Conservation (phyloP, 345 rosid species). For the Sonneratia caseolaris region DNA sequence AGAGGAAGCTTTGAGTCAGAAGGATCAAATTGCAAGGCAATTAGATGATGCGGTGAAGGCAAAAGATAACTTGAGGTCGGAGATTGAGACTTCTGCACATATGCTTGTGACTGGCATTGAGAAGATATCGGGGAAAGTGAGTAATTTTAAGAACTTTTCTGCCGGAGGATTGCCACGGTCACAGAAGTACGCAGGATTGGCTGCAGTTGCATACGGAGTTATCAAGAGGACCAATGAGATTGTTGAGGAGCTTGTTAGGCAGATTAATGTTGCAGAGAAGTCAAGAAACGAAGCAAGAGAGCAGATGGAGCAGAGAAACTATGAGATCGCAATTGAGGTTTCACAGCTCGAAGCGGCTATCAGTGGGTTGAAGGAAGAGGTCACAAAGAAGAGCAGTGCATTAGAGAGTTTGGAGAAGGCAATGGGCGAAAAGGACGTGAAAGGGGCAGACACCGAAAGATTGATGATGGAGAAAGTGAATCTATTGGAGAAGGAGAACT, state of each 20-base stretch:
- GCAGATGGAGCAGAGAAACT: conserved; percentile 90
- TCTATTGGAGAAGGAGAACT: conserved; percentile 40
- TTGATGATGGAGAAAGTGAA: conserved; percentile 36
- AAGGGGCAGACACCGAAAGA: conserved; percentile 40
- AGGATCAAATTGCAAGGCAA: conserved; percentile 45
- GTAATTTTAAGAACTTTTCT: conserved; percentile 61
- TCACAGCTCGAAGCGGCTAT: conserved; percentile 89
- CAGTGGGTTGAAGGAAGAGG: conserved; percentile 61
- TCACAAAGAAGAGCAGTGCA: conserved; percentile 37
- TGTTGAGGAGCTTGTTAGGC: conserved; percentile 80
- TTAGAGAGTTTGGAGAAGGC: conserved; percentile 51
- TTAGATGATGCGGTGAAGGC: conserved; percentile 48
- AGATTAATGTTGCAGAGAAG: conserved; percentile 46
- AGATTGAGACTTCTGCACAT: conserved; percentile 76
- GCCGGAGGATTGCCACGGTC: conserved; percentile 74
- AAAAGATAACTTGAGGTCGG: conserved; percentile 56
- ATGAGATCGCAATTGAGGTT: conserved; percentile 96
- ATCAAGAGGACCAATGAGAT: conserved; percentile 92
- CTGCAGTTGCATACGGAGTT: conserved; percentile 75
- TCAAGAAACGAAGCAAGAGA: conserved; percentile 84
- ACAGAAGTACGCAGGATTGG: conserved; percentile 68
- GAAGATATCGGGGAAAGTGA: conserved; percentile 82
- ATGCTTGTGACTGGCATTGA: conserved; percentile 91
- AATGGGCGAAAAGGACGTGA: conserved; percentile 47
- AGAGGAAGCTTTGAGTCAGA: conserved; percentile 42